Conservation (phyloP, 2,329 filamentous ascomycete species). For the Penicillium digitatum region DNA sequence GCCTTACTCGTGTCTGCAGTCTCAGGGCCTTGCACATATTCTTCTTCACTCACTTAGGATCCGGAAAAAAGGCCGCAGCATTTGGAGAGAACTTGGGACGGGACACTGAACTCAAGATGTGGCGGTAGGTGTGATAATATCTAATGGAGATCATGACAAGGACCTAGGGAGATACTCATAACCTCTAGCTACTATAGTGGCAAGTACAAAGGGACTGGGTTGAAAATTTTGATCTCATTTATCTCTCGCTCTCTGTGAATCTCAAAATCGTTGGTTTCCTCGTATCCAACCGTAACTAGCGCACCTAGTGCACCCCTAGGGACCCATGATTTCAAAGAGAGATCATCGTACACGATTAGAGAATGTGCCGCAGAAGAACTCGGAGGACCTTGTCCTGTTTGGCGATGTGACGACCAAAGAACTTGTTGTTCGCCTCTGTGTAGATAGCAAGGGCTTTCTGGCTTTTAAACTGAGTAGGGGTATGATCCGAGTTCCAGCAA, state of each 20-base stretch:
- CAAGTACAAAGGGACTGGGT: not conserved
- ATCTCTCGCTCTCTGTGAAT: not conserved
- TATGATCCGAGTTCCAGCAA: constrained; percentile 7
- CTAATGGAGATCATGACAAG: not conserved
- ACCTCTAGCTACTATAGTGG: not conserved
- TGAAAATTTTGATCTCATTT: not conserved
- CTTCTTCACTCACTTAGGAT: no score
- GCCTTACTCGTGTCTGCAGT: no score
- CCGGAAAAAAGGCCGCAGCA: no score
- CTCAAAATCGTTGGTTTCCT: not conserved
- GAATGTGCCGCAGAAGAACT: not conserved
- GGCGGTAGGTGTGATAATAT: not conserved
- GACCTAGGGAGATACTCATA: not conserved
- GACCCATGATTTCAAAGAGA: not conserved
- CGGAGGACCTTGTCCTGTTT: not conserved
- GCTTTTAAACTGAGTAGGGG: not conserved
- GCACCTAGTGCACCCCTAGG: not conserved
- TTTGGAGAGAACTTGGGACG: no score
- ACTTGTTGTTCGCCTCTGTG: not conserved
- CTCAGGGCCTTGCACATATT: no score
- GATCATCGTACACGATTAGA: not conserved
- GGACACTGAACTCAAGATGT: not conserved
- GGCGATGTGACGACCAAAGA: not conserved
- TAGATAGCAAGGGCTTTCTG: not conserved
- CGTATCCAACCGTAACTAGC: not conserved